Percentiles rank a stretch among this genome's conserved stretches.
Conservation (phyloP, 306 rosid genomes). For the Ammopiptanthus mongolicus region DNA sequence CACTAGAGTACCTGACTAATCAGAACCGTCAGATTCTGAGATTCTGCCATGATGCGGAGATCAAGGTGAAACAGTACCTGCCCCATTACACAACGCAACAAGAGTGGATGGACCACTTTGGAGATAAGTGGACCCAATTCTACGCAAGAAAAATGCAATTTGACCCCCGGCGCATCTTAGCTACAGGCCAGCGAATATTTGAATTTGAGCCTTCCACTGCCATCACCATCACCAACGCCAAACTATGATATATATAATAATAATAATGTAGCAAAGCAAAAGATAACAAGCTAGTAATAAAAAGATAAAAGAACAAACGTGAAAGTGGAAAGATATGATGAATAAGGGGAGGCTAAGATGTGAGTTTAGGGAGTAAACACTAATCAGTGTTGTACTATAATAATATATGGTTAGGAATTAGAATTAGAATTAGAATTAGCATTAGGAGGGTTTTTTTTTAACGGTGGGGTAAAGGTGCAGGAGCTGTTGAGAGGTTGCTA, state of each 20-base stretch:
- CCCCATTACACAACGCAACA: slow-evolving; percentile 71
- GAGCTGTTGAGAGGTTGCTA: slow-evolving; percentile 5
- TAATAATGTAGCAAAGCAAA: not conserved
- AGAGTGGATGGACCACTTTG: slow-evolving; percentile 90
- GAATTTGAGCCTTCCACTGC: slow-evolving; percentile 34
- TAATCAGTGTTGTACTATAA: not conserved
- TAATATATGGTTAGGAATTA: not conserved
- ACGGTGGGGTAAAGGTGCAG: not conserved
- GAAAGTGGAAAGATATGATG: not conserved
- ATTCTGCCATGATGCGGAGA: slow-evolving; percentile 62
- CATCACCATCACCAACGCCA: not conserved
- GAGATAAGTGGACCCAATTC: slow-evolving; percentile 79
- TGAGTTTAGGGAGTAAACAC: not conserved
- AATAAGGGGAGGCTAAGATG: not conserved
- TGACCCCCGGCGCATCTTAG: slow-evolving; percentile 75
- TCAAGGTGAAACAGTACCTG: slow-evolving; percentile 76
- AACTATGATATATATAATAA: too few species aligned
- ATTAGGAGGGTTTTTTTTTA: not conserved
- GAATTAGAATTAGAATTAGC: not conserved
- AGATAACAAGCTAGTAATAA: not conserved
- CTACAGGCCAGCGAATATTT: slow-evolving; percentile 85
- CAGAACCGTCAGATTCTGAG: slow-evolving; percentile 76
- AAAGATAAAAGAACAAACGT: not conserved
- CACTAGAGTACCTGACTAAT: slow-evolving; percentile 55
- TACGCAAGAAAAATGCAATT: slow-evolving; percentile 57